These are phyloP conservation scores for Penicillium steckii DNA, from an alignment of 495 filamentous ascomycete genomes.

Conservation along the genomic window DNA sequence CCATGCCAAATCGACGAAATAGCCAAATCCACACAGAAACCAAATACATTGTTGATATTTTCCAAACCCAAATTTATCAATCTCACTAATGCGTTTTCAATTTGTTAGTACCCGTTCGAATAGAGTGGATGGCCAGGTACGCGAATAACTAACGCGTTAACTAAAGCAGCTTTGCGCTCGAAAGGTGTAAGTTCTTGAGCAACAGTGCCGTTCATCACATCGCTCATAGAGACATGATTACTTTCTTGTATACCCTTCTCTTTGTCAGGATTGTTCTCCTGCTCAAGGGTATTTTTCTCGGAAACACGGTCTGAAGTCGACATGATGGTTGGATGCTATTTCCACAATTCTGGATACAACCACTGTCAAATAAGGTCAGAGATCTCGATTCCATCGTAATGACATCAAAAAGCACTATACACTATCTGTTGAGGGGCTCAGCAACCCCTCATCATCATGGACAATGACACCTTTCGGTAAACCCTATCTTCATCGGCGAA, in stretches of 20 bases:
- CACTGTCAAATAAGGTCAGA: not conserved
- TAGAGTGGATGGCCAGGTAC: no score
- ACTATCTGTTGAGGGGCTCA: not conserved
- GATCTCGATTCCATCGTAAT: not conserved
- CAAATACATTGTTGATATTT: constrained; percentile 48
- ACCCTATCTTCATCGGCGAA: constrained; percentile 4
- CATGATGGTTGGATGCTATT: not conserved
- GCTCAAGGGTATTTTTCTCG: not conserved
- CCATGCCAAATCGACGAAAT: constrained; percentile 50
- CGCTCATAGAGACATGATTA: not conserved
- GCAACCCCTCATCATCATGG: not conserved
- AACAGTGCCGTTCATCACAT: not conserved
- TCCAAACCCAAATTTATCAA: constrained; percentile 50
- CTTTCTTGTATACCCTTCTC: not conserved
- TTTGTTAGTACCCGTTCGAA: no score
- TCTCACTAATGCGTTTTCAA: constrained; percentile 20
- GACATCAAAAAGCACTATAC: not conserved
- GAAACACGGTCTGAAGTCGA: not conserved
- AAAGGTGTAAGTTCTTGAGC: not conserved
- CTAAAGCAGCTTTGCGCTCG: constrained; percentile 2
- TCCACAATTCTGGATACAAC: not conserved
- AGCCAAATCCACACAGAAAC: constrained; percentile 49
- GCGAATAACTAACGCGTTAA: not conserved
- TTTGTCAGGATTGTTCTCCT: not conserved
- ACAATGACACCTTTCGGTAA: not conserved